A percentile compares a stretch with the other conserved stretches of the same genome.
phyloP scores from a whole-genome alignment of 1,139 yeast species.

The Sugiyamaella novakii region DNA sequence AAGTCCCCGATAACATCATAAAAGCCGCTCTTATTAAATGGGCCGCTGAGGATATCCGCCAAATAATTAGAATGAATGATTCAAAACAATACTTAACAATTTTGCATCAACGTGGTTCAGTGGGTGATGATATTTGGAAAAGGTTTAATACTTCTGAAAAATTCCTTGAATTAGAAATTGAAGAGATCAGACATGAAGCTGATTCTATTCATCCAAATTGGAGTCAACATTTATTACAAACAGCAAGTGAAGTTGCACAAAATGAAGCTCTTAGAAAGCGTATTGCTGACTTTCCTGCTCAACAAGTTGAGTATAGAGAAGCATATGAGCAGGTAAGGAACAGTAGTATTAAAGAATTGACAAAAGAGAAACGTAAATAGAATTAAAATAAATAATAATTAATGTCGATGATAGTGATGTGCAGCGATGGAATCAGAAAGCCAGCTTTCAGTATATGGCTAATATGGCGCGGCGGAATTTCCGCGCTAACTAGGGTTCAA shows the following conservation, averaged over 20 bases:
- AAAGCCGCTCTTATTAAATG: conserved; percentile 81
- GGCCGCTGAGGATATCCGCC: conserved; percentile 71
- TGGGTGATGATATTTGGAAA: conserved; percentile 86
- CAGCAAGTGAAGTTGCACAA: conserved; percentile 86
- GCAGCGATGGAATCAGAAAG: too few relatives aligned
- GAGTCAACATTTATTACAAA: conserved; percentile 73
- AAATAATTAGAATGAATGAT: conserved; percentile 72
- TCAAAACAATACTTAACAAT: conserved; percentile 65
- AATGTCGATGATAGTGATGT: too few relatives aligned
- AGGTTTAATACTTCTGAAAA: conserved; percentile 78
- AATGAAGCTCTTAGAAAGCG: conserved; percentile 90
- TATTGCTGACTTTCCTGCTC: conserved; percentile 57
- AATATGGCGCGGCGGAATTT: conserved; percentile 3
- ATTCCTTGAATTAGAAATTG: conserved; percentile 76
- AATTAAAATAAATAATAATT: not conserved
- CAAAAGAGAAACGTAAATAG: conserved; percentile 9
- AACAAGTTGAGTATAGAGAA: conserved; percentile 35
- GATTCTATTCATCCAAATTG: conserved; percentile 75
- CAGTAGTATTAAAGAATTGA: conserved; percentile 22
- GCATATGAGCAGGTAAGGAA: conserved; percentile 29
- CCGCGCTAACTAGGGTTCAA: too few relatives aligned
- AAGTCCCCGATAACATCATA: conserved; percentile 77
- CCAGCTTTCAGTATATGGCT: too few relatives aligned
- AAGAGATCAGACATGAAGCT: conserved; percentile 77
- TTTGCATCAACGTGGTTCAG: conserved; percentile 82